Percentiles rank a stretch among this genome's conserved stretches.
Conservation (phyloP, 495 filamentous ascomycete species). For the Evernia prunastri region DNA sequence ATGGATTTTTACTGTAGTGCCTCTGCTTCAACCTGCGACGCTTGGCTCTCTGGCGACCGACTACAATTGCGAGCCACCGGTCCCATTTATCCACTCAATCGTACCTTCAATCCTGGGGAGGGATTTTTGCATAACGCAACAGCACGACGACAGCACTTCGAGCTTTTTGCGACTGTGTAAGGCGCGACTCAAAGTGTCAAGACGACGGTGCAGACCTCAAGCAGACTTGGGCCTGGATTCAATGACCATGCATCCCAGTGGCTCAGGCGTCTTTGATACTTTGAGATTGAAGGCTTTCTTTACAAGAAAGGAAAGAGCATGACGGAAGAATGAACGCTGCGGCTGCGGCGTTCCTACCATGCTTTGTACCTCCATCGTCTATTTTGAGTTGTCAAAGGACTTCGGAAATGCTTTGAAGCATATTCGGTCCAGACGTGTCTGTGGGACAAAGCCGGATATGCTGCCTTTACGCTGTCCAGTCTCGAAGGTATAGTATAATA, state of each 20-base stretch:
- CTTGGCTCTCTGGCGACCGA: neutral
- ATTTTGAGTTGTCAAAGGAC: conserved; percentile 13
- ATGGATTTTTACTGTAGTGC: neutral
- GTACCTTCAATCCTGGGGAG: neutral
- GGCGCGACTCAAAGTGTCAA: neutral
- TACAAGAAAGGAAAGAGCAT: neutral
- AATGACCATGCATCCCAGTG: neutral
- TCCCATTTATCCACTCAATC: neutral
- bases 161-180: neutral
- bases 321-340: neutral
- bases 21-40: neutral
- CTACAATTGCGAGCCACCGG: neutral
- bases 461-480: neutral
- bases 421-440: neutral
- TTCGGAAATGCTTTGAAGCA: neutral
- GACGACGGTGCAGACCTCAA: neutral
- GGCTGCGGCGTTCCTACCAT: neutral
- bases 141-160: neutral
- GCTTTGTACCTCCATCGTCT: conserved; percentile 3
- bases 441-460: neutral
- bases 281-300: neutral
- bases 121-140: neutral
- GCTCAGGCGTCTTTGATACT: neutral
- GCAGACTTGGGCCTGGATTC: neutral
- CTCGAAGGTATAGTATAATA: neutral